Conservation (phyloP, 208 protist species). For the Trypanosoma boissoni region DNA sequence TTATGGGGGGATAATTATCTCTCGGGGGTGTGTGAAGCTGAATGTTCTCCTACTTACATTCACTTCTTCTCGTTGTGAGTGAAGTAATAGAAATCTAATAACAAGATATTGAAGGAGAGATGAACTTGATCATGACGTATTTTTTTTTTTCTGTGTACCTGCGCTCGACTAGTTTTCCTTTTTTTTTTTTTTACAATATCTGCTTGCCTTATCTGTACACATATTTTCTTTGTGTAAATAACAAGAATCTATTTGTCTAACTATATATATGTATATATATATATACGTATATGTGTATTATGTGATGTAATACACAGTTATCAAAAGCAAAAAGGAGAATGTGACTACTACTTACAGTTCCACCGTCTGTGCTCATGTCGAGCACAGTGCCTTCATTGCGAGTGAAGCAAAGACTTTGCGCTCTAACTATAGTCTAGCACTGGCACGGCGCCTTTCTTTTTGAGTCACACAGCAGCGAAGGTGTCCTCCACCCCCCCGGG, state of each 20-base stretch:
- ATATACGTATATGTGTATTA: not conserved
- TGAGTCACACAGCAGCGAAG: too few relatives aligned
- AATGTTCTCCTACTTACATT: not conserved
- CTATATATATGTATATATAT: not conserved
- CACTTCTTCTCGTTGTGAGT: not conserved
- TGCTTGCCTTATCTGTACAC: not conserved
- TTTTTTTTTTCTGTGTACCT: slow-evolving; percentile 1
- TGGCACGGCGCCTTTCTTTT: too few relatives aligned
- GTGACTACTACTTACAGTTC: not conserved
- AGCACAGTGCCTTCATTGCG: too few relatives aligned
- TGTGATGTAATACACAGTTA: not conserved
- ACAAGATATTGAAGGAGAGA: too few relatives aligned
- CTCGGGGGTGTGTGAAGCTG: too few relatives aligned
- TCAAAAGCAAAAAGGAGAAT: slow-evolving; percentile 11
- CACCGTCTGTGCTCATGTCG: too few relatives aligned
- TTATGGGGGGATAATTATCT: too few relatives aligned
- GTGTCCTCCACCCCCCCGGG: too few relatives aligned
- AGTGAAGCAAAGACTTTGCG: too few relatives aligned
- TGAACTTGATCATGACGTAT: too few relatives aligned
- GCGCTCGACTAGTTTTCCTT: not conserved
- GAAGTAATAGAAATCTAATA: too few relatives aligned
- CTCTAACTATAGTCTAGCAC: too few relatives aligned
- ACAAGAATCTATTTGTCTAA: not conserved
- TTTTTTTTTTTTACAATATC: not conserved
- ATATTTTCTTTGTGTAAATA: slow-evolving; percentile 5